phyloP scores from a whole-genome alignment of 1,139 yeast species.

The Sporopachydermia cereana region DNA sequence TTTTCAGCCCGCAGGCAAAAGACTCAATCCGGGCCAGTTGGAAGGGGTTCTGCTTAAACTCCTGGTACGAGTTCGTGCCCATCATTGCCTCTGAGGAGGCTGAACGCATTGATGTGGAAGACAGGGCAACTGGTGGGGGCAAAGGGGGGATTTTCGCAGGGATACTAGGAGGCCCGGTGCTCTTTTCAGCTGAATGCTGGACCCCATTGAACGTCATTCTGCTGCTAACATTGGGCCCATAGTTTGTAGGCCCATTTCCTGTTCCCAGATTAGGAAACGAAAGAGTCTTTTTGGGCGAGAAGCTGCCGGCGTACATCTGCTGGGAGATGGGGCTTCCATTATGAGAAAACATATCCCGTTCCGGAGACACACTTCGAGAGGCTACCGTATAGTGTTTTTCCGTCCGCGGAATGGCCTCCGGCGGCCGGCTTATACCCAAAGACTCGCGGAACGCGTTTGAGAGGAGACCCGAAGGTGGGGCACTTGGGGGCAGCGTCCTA shows the following conservation, averaged over 20 bases:
- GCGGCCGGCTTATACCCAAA: not conserved
- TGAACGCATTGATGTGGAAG: constrained; percentile 9
- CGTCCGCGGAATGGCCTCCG: not conserved
- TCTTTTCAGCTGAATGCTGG: not conserved
- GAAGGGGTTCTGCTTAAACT: constrained; percentile 1
- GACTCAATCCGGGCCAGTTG: constrained; percentile 13
- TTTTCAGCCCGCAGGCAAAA: constrained; percentile 50
- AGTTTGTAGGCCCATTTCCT: too few relatives aligned
- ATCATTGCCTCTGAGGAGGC: constrained; percentile 9
- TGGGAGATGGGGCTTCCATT: not conserved
- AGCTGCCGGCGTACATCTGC: not conserved
- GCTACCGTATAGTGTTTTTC: constrained; percentile 3
- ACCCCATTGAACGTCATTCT: not conserved
- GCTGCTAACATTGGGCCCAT: too few relatives aligned
- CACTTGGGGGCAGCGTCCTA: not conserved
- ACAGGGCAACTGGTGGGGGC: constrained; percentile 28
- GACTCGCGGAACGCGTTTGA: constrained; percentile 11
- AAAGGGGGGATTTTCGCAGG: constrained; percentile 38
- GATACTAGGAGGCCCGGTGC: constrained; percentile 38
- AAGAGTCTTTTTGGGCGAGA: not conserved
- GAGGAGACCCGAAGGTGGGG: constrained; percentile 2
- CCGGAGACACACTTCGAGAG: not conserved
- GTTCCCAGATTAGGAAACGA: too few relatives aligned
- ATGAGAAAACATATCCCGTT: not conserved
- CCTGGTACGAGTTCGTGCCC: constrained; percentile 5